Base-by-base conservation (phyloP, 129 eudicot genomes). In the Kitagawia praeruptora region DNA sequence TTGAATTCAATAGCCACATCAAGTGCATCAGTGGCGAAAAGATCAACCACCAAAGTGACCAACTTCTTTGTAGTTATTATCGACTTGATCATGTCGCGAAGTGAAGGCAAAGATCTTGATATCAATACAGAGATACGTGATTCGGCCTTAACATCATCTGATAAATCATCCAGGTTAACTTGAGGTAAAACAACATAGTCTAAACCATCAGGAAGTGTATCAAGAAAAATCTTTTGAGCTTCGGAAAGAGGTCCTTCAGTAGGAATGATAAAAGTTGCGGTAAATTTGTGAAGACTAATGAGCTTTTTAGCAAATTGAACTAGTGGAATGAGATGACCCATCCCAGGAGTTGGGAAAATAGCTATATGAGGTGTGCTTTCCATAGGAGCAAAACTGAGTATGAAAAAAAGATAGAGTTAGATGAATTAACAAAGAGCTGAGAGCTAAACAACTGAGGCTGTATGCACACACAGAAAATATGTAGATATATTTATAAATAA, bases 201-300 rank as follows among this genome's bases (percentile, higher is more conserved):
- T 45, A 92, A 82, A 72, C 85, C 85, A 8, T 31, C 18, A 0
- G 94, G 92, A 12, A 89, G 88, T 15, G 88, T 44, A 14, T 87
- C 85, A 66, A 92, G 90, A 79, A 83, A 83, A 3, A 77, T 40
- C 14, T 67, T 78, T 70, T 80, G 92, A 7, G 94, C 76, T 12
- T 63, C 70, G 45, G 89, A 42, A 47, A 84, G 56, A 38, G 91
- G 90, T 0, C 84, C 90, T 27, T 83, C 85, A 1, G 82, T 89
- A 27, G 97, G 92, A 75, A 92, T 78, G 79, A 86, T 64, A 70
- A 92, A 82, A 75, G 87, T 84, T 37, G 61, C 77, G 21, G 84
- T 25, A 70, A 81, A 69, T 14, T 45, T 47, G 76, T 84, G 82
- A 34, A 37, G 78, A 16, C 13, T 42, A 21, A n/a, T n/a, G 28